phyloP scores from a whole-genome alignment of 306 rosid species.

The Lathyrus sativus region DNA sequence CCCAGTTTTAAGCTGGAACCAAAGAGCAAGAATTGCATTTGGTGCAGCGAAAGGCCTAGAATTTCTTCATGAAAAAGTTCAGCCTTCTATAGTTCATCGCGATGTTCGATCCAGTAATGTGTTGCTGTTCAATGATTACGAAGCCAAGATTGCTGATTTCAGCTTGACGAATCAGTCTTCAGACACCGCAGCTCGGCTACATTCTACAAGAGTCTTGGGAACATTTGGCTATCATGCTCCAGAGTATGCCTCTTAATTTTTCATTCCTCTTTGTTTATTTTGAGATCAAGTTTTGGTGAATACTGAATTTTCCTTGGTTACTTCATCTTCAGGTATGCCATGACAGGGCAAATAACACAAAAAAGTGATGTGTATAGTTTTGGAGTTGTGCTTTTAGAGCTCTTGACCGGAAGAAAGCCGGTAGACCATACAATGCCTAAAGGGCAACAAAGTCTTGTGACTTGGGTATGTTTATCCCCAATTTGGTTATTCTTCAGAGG shows the following conservation, averaged over 20 bases:
- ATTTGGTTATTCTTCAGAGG: neutral
- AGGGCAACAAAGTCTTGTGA: constrained; percentile 99
- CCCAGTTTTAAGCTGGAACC: constrained; percentile 80
- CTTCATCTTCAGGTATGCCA: constrained; percentile 74
- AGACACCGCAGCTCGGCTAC: constrained; percentile 88
- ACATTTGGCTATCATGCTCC: constrained; percentile 99
- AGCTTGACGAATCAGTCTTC: constrained; percentile 88
- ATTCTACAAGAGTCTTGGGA: constrained; percentile 97
- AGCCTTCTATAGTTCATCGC: constrained; percentile 89
- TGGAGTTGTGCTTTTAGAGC: constrained; percentile 95
- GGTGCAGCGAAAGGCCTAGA: constrained; percentile 98
- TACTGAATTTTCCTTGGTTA: neutral
- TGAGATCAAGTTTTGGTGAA: neutral
- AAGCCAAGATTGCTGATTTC: constrained; percentile 84
- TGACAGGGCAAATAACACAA: constrained; percentile 98
- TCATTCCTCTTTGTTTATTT: constrained; percentile 13
- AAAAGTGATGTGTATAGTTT: constrained; percentile 97
- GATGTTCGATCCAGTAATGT: constrained; percentile 96
- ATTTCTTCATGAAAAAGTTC: constrained; percentile 87
- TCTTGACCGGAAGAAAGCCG: constrained; percentile 95
- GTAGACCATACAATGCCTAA: constrained; percentile 99
- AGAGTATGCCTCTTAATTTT: constrained; percentile 60
- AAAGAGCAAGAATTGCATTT: constrained; percentile 82
- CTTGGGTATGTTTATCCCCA: constrained; percentile 68
- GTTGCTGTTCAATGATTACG: constrained; percentile 70